A percentile compares a stretch with the other conserved stretches of the same genome.
These are phyloP conservation scores for Pseudocercospora cruenta DNA, from an alignment of 2,329 filamentous ascomycete species.

Conservation along the genomic window DNA sequence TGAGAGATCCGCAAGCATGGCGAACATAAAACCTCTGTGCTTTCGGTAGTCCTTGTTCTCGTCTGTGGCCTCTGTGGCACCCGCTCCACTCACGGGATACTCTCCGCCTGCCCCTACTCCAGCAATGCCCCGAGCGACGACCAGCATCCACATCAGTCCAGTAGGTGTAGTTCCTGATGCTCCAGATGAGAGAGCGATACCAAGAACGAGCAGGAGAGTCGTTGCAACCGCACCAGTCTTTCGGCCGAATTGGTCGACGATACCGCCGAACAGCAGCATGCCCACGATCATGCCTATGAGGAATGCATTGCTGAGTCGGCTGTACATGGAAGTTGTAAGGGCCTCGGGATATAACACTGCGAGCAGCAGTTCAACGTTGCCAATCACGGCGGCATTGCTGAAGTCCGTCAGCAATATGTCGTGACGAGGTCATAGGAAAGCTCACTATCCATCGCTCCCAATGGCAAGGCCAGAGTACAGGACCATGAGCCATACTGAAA, in stretches of 20 bases:
- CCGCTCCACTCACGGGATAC: conserved; percentile 56
- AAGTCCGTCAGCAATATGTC: not conserved
- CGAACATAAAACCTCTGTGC: conserved; percentile 59
- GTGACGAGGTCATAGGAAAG: no score
- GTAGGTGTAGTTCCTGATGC: conserved; percentile 34
- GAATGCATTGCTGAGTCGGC: conserved; percentile 42
- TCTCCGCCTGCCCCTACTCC: conserved; percentile 52
- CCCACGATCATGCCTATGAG: conserved; percentile 42
- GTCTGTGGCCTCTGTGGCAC: conserved; percentile 59
- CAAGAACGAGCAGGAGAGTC: conserved; percentile 39
- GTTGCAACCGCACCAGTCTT: conserved; percentile 42
- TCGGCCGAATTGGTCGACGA: conserved; percentile 40
- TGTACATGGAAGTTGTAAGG: conserved; percentile 34
- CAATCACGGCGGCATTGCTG: conserved; percentile 41
- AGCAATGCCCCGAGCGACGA: conserved; percentile 50
- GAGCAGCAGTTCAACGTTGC: conserved; percentile 39
- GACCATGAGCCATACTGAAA: conserved; percentile 40
- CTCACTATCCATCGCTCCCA: conserved; percentile 40
- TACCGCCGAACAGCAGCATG: conserved; percentile 40
- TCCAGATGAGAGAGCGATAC: conserved; percentile 39
- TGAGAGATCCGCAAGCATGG: conserved; percentile 58
- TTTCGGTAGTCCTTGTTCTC: conserved; percentile 51
- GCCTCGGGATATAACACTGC: conserved; percentile 40
- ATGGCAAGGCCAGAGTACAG: conserved; percentile 42
- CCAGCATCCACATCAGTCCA: conserved; percentile 49